Evolutionary conservation across 2,329 filamentous ascomycete species (phyloP), one percentile per base, ranked within the genome.

Genomic region (Curvularia spicifera): DNA sequence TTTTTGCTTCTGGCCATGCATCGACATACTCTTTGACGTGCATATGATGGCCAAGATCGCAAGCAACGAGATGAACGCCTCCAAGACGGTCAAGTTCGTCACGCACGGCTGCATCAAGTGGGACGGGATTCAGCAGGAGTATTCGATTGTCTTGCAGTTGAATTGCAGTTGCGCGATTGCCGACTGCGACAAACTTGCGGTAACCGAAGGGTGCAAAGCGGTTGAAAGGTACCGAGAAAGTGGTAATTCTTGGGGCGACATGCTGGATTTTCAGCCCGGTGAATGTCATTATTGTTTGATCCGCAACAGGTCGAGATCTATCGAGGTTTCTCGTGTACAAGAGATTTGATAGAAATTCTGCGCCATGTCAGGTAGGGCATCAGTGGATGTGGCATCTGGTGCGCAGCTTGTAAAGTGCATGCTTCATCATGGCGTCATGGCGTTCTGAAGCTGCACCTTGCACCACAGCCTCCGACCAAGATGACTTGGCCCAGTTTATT

Each of bases 161-260:
- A n/a, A 67, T 56, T 5, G 62, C 60, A 3, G 62, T 65, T 8
- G 58, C 56, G 2, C 64, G 64, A 31, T 67, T 67, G 37, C 62
- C 64, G 1, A 67, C 64, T 1, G 64, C 64, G 10, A 65, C 58
- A 7, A 67, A 67, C 1, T 61, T 59, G 39, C 64, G 58, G 13
- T 57, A 59, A 28, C 58, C 62, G 15, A 67, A 55, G 0, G 58
- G 64, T 15, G 62, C 61, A 33, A 67, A 64, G 48, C 65, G 60
- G 22, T 63, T 66, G 56, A 64, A 65, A 5, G 57, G 65, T 10
- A 57, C 50, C 24, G 48, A 56, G 56, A 68, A 67, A 7, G 59
- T 63, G 1, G 58, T 61, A 29, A 65, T 51, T 9, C 44, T 15
- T 2, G 64, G 52, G 2, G 40, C 40, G 33, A 63, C 26, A 15